A percentile compares a stretch with the other conserved stretches of the same genome.
phyloP scores from a whole-genome alignment of 179 eudicot species.

The Camellia oleifera region DNA sequence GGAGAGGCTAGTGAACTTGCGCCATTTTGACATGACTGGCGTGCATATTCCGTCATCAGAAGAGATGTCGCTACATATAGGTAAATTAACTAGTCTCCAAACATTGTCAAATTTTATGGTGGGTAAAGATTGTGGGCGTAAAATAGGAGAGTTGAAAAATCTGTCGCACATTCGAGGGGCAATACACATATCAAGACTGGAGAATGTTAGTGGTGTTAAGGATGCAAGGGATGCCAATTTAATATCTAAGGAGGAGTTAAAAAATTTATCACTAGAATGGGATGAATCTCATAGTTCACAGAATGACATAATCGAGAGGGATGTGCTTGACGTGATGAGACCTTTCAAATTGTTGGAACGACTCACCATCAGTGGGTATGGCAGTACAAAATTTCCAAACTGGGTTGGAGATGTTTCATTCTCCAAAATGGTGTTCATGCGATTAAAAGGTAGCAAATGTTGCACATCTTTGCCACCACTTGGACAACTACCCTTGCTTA shows the following conservation, averaged over 20 bases:
- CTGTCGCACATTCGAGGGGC: neutral
- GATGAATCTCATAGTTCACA: neutral
- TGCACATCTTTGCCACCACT: conserved; percentile 23
- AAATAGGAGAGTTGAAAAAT: neutral
- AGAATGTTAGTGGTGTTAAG: neutral
- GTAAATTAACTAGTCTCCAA: conserved; percentile 21
- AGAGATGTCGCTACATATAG: conserved; percentile 11
- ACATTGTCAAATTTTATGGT: conserved; percentile 18
- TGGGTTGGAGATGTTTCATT: conserved; percentile 18
- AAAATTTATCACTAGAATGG: neutral
- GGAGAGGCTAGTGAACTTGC: conserved; percentile 13
- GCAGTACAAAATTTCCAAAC: conserved; percentile 12
- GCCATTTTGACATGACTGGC: conserved; percentile 21
- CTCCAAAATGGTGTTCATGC: neutral
- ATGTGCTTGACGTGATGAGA: neutral
- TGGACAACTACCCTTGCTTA: conserved; percentile 23
- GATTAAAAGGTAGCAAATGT: conserved; percentile 1
- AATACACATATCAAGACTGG: neutral
- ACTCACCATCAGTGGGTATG: neutral
- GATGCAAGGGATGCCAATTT: neutral
- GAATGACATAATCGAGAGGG: neutral
- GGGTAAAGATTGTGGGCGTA: neutral
- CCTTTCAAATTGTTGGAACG: neutral
- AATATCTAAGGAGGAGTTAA: neutral
- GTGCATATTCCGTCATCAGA: neutral